phyloP scores from a whole-genome alignment of 2,329 filamentous ascomycete species.

The Paramyrothecium sp. region DNA sequence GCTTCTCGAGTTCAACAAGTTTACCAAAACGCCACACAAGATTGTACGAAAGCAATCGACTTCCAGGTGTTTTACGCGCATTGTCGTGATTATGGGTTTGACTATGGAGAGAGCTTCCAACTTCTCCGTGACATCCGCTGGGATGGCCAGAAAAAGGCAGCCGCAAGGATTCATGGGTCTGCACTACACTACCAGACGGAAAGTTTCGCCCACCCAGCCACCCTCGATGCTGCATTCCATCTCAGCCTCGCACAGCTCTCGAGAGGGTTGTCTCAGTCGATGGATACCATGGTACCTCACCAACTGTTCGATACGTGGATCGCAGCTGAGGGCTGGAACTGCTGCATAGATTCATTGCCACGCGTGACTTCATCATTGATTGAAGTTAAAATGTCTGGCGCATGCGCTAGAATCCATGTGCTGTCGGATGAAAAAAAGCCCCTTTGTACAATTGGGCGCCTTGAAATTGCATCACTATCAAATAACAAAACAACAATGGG shows the following conservation, averaged over 20 bases:
- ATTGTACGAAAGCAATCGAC: background rate
- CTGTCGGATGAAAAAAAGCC: constrained; percentile 24
- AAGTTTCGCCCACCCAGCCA: constrained; percentile 31
- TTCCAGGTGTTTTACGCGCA: background rate
- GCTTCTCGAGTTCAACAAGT: background rate
- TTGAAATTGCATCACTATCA: constrained; percentile 11
- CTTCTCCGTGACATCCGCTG: background rate
- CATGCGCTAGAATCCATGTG: constrained; percentile 24
- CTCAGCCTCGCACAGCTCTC: constrained; percentile 19
- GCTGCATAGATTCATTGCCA: too few relatives aligned
- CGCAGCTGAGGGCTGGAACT: constrained; percentile 21
- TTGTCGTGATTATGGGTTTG: background rate
- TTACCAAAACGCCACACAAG: background rate
- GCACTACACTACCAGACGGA: background rate
- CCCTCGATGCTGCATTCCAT: constrained; percentile 34
- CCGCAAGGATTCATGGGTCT: background rate
- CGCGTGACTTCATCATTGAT: constrained; percentile 17
- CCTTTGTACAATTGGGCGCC: constrained; percentile 14
- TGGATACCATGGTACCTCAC: constrained; percentile 24
- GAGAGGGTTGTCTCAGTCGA: background rate
- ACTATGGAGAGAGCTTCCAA: background rate
- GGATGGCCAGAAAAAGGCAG: background rate
- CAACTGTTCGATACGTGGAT: constrained; percentile 29
- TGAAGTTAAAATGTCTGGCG: constrained; percentile 13
- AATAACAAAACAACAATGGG: constrained; percentile 17